Evolutionary conservation across 2,329 filamentous ascomycete genomes (phyloP).

Genomic region (Ophiocordyceps camponoti-floridani): DNA sequence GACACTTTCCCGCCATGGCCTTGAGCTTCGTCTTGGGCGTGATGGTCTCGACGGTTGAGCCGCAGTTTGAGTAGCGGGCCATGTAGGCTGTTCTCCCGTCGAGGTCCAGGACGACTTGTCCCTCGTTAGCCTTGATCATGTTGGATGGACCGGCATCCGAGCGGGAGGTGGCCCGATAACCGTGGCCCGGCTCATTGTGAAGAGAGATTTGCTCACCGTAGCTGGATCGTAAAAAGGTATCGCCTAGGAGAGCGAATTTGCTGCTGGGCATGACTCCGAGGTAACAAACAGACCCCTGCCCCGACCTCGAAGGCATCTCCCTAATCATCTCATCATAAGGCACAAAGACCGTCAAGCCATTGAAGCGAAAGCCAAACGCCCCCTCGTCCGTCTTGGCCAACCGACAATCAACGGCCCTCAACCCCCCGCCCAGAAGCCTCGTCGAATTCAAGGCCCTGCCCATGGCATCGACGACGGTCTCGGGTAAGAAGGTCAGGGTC

Average conservation of each 20-base stretch:
- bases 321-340: slow-evolving; percentile 30
- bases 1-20: slow-evolving; percentile 5
- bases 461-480: slow-evolving; percentile 30
- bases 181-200: too few species aligned
- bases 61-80: slow-evolving; percentile 32
- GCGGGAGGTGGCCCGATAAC: too few species aligned
- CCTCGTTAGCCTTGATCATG: too few species aligned
- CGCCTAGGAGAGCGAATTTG: slow-evolving; percentile 30
- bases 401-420: slow-evolving; percentile 27
- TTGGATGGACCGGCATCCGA: too few species aligned
- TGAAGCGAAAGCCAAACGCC: slow-evolving; percentile 30
- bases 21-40: slow-evolving; percentile 2
- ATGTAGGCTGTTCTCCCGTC: slow-evolving; percentile 28
- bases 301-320: slow-evolving; percentile 5
- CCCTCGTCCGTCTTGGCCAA: slow-evolving; percentile 19
- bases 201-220: too few species aligned
- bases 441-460: slow-evolving; percentile 28
- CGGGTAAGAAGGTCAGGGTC: slow-evolving; percentile 48
- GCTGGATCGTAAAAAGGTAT: slow-evolving; percentile 33
- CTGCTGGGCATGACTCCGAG: slow-evolving; percentile 29
- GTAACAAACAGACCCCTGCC: slow-evolving; percentile 18
- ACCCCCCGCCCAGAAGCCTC: slow-evolving; percentile 19
- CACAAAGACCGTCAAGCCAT: slow-evolving; percentile 27
- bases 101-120: slow-evolving; percentile 35
- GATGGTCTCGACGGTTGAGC: slow-evolving; percentile 9